Evolutionary conservation across 768 basidiomycete species (phyloP), one percentile per base, ranked within the genome.

Genomic region (Lyophyllum shimeji): DNA sequence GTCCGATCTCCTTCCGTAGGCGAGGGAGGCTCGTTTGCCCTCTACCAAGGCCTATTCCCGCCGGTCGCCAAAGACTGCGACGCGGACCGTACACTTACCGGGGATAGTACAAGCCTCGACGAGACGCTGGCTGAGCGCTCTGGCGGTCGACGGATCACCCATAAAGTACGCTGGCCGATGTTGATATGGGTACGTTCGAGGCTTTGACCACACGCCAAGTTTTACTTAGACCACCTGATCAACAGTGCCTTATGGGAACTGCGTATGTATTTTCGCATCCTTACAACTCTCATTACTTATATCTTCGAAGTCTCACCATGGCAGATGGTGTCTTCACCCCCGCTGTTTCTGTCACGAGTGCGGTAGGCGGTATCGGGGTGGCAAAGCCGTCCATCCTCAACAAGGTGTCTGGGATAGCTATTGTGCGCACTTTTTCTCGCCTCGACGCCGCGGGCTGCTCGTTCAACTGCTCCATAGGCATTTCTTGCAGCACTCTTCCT

Each of bases 321-420:
- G 82, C 85, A 0, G 87, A 89, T 57, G 87, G 87, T 31, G 71
- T 86, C 20, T 77, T 89, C 33, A 87, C 86, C 0, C 84, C 86
- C 3, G 85, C 87, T 5, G 86, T 89, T 6, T 85, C 84, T 0
- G 82, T 89, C 7, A 85, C 83, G 0, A 83, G 82, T 37, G 86
- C 86, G 4, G 84, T 89, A 1, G 81, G 74, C 15, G 87, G 88
- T n/a, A 84, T 89, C 56, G 83, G 77, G 0, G 80, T 87, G 13
- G 85, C 83, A 8, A 80, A 81, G 43, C 74, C 81, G 0, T 71
- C 71, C 2, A 78, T 87, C 7, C 50, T 61, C 1, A 58, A 68
- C 9, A 70, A 82, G 39, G 75, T 87, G 40, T 73, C 77, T n/a
- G 73, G 78, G 12, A 84, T 90, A 12, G 85, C 85, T 8, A 80